phyloP scores from a whole-genome alignment of 2,329 filamentous ascomycete genomes.

The Rosellinia necatrix region DNA sequence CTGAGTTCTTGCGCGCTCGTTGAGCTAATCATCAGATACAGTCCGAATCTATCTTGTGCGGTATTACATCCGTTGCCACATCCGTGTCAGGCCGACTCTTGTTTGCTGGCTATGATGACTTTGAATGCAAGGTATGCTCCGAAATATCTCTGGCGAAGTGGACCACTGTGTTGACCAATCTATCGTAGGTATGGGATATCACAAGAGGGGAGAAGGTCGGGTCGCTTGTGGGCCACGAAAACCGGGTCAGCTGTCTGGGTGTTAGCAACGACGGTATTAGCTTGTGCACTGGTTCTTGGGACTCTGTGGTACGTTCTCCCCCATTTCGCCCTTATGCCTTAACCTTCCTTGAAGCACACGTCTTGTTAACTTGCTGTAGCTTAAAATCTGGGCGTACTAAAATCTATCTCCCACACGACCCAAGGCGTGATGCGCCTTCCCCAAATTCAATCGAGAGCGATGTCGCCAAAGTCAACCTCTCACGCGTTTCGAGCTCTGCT shows the following conservation, averaged over 20 bases:
- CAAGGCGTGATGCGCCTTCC: slow-evolving; percentile 19
- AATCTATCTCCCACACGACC: slow-evolving; percentile 15
- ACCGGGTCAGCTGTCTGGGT: slow-evolving; percentile 96
- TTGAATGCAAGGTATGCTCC: slow-evolving; percentile 91
- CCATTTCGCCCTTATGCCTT: background rate
- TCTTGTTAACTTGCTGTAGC: slow-evolving; percentile 56
- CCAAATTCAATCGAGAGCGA: slow-evolving; percentile 30
- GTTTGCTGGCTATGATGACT: slow-evolving; percentile 98
- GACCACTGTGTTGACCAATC: slow-evolving; percentile 21
- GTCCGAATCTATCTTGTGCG: slow-evolving; percentile 97
- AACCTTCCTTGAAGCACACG: slow-evolving; percentile 46
- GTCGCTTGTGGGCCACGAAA: slow-evolving; percentile 95
- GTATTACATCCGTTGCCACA: slow-evolving; percentile 97
- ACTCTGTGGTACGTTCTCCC: slow-evolving; percentile 80
- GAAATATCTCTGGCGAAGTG: background rate
- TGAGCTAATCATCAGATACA: slow-evolving; percentile 46
- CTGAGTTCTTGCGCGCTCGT: background rate
- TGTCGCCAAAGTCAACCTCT: slow-evolving; percentile 47
- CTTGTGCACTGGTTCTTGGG: slow-evolving; percentile 99
- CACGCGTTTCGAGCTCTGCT: slow-evolving; percentile 47
- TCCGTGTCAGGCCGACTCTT: slow-evolving; percentile 94
- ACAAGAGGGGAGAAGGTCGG: slow-evolving; percentile 96
- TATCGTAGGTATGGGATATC: slow-evolving; percentile 87
- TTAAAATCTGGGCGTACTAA: slow-evolving; percentile 88
- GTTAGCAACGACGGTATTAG: slow-evolving; percentile 99